Conservation (phyloP, 768 basidiomycete species). For the Amanita thiersii region DNA sequence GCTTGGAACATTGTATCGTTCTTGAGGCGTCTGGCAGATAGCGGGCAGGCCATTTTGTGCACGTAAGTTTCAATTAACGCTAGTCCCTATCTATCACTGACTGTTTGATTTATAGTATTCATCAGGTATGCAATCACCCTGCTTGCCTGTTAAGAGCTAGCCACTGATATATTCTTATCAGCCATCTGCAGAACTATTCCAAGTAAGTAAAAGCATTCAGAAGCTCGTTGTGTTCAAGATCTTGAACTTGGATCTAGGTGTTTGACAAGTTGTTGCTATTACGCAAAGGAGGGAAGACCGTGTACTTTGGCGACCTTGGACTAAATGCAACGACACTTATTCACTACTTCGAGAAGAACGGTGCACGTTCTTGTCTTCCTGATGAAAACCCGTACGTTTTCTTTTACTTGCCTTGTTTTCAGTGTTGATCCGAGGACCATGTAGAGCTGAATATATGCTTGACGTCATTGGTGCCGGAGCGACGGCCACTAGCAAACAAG, state of each 20-base stretch:
- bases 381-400: constrained; percentile 67
- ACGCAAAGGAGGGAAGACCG: constrained; percentile 67
- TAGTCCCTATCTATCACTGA: not conserved
- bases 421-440: constrained; percentile 29
- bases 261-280: constrained; percentile 78
- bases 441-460: constrained; percentile 55
- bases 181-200: constrained; percentile 81
- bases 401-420: constrained; percentile 37
- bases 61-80: constrained; percentile 38
- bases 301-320: constrained; percentile 72
- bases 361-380: constrained; percentile 50
- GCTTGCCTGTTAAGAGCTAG: not conserved
- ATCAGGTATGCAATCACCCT: constrained; percentile 21
- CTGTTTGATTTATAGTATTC: constrained; percentile 32
- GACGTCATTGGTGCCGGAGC: constrained; percentile 72
- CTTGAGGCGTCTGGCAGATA: constrained; percentile 66
- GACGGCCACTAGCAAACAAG: constrained; percentile 39
- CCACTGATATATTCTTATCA: constrained; percentile 45
- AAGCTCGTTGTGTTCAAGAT: not conserved
- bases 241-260: constrained; percentile 21
- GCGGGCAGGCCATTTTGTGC: constrained; percentile 85
- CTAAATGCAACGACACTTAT: constrained; percentile 56
- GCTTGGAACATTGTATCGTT: constrained; percentile 80
- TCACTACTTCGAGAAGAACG: constrained; percentile 69
- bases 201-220: constrained; percentile 27